Base-by-base conservation (phyloP, 202 grass and related monocot genomes). In the Setaria italica region DNA sequence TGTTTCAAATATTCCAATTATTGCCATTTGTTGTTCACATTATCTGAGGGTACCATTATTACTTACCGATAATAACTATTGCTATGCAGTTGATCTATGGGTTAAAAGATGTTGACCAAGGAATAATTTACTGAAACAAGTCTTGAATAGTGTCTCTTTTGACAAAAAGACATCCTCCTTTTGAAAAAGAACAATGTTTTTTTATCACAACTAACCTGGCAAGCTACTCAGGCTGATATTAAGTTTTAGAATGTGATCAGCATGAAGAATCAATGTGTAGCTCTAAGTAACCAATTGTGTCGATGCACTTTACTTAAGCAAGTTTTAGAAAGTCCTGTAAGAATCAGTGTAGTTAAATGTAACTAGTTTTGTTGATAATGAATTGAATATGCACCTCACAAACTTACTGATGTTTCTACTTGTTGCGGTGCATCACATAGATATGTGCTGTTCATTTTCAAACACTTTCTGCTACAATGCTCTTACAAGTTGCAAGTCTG, bases 11-110 rank as follows among this genome's bases (percentile, higher is more conserved):
- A 66, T 50, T 41, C 33, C 4, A 39, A 67, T 10, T 80, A 66
- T 88, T 88, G 47, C 51, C 63, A 62, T 87, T 62, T 72, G 14
- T 70, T 72, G 32, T 35, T 48, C 42, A 67, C 0, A 5, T 25
- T 49, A 48, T 77, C 13, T 67, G 58, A 47, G 19, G 19, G 2
- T 11, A 29, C n/a, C 20, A 30, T 49, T 62, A 55, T 74, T 48
- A 48, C 7, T 57, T 56, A 57, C 21, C 3, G 2, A 65, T 37
- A 83, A 43, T 77, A 48, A 8, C 20, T 55, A 72, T 25, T 17
- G 39, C 34, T 45, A 15, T 80, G 42, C n/a, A 55, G 0, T 35
- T 50, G 39, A 41, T 41, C 16, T 50, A 7, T 51, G 51, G 9
- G n/a, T 69, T 54, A 64, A 77, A 16, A 78, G 29, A 62, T 69